Conservation (phyloP, 495 filamentous ascomycete species). For the Poronia punctata region DNA sequence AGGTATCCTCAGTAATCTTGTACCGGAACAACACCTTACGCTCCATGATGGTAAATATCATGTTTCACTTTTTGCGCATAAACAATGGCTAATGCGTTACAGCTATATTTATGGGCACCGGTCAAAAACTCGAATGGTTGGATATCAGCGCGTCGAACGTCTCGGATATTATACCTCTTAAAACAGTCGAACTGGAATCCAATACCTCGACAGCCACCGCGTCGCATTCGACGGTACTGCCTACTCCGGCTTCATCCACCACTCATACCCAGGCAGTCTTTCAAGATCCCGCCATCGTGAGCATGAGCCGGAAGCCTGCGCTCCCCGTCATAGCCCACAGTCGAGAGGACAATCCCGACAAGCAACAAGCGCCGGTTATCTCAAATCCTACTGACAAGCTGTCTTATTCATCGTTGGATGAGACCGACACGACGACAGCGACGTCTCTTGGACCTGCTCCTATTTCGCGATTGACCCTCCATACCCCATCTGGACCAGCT, state of each 20-base stretch:
- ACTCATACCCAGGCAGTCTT: conserved; percentile 23
- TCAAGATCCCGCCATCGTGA: conserved; percentile 50
- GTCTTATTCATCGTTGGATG: conserved; percentile 20
- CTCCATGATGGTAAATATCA: conserved; percentile 71
- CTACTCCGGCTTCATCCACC: conserved; percentile 5
- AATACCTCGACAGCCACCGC: neutral
- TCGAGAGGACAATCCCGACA: conserved; percentile 31
- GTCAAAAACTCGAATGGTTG: conserved; percentile 7
- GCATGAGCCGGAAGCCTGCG: conserved; percentile 29
- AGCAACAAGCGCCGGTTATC: conserved; percentile 22
- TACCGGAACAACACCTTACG: conserved; percentile 62
- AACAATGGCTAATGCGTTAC: no score
- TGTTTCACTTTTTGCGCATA: no score
- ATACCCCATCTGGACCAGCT: conserved; percentile 6
- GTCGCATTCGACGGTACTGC: no score
- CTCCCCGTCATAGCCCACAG: conserved; percentile 5
- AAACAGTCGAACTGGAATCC: conserved; percentile 36
- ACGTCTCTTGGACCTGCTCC: conserved; percentile 1
- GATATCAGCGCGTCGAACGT: conserved; percentile 24
- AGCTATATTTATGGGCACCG: conserved; percentile 18
- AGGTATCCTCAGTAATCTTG: conserved; percentile 66
- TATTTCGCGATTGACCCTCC: conserved; percentile 9
- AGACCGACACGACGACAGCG: conserved; percentile 13
- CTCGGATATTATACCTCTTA: conserved; percentile 34
- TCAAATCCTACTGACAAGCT: conserved; percentile 16